Conservation (phyloP, 2,329 filamentous ascomycete species). For the Phoma sp. region DNA sequence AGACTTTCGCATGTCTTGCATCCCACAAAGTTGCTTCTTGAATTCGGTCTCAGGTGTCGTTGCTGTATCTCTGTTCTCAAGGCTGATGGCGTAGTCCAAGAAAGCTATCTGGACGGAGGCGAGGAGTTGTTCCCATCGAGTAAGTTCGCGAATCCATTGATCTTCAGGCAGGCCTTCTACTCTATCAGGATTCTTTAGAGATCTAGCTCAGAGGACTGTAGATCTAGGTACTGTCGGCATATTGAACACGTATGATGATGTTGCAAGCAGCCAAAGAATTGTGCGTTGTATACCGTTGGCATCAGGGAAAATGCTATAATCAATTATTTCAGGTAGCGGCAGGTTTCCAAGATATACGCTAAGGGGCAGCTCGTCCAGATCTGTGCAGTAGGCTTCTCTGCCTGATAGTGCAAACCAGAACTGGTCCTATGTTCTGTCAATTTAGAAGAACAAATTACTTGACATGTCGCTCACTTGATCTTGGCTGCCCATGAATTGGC, state of each 20-base stretch:
- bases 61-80: constrained; percentile 5
- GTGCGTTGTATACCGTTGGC: constrained; percentile 23
- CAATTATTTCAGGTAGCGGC: constrained; percentile 11
- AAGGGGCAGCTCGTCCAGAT: constrained; percentile 5
- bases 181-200: constrained; percentile 2
- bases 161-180: constrained; percentile 17
- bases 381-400: constrained; percentile 8
- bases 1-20: constrained; percentile 26
- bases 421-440: constrained; percentile 2
- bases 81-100: constrained; percentile 23
- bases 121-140: constrained; percentile 29
- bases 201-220: constrained; percentile 1
- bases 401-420: constrained; percentile 4
- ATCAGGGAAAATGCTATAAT: constrained; percentile 17
- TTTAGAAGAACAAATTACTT: too few species aligned
- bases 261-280: constrained; percentile 8
- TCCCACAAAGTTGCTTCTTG: constrained; percentile 23
- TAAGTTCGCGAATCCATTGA: constrained; percentile 30
- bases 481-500: constrained; percentile 1
- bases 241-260: constrained; percentile 11
- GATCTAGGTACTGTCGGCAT: constrained; percentile 1
- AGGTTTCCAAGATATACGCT: constrained; percentile 5
- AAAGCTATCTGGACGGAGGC: constrained; percentile 21
- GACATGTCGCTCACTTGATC: constrained; percentile 2
- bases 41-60: constrained; percentile 7